Conservation (phyloP, 345 rosid species). For the Eucalyptus pauciflora region DNA sequence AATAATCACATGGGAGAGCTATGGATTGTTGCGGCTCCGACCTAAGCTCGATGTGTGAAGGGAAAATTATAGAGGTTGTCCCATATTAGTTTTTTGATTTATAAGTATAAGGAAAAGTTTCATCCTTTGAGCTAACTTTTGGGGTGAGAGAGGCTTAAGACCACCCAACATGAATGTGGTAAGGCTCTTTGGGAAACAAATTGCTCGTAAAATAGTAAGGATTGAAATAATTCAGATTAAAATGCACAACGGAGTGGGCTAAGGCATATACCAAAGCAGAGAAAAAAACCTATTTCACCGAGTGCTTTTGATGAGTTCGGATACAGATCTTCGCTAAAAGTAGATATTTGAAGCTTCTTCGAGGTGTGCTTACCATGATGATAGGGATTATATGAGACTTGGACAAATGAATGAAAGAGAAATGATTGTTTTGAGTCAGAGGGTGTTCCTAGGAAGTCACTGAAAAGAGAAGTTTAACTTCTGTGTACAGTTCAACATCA, state of each 20-base stretch:
- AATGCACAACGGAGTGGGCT: not conserved
- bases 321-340: not conserved
- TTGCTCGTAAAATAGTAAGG: not conserved
- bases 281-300: not conserved
- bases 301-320: not conserved
- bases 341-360: not conserved
- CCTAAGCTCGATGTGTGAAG: not conserved
- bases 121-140: not conserved
- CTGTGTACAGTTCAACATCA: not conserved
- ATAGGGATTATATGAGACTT: not conserved
- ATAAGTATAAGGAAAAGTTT: not conserved
- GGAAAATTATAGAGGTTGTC: not conserved
- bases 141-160: not conserved
- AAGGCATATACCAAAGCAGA: not conserved
- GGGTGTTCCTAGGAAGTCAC: not conserved
- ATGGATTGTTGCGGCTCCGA: accelerated
- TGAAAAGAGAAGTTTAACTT: not conserved
- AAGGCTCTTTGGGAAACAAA: not conserved
- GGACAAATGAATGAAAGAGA: not conserved
- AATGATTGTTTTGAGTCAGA: not conserved
- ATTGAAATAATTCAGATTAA: not conserved
- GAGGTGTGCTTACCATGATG: not conserved
- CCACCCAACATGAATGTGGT: not conserved
- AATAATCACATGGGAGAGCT: not conserved
- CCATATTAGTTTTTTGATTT: no score